Base-by-base conservation (phyloP, 2,329 filamentous ascomycete genomes). In the Sarocladiaceae sp. region DNA sequence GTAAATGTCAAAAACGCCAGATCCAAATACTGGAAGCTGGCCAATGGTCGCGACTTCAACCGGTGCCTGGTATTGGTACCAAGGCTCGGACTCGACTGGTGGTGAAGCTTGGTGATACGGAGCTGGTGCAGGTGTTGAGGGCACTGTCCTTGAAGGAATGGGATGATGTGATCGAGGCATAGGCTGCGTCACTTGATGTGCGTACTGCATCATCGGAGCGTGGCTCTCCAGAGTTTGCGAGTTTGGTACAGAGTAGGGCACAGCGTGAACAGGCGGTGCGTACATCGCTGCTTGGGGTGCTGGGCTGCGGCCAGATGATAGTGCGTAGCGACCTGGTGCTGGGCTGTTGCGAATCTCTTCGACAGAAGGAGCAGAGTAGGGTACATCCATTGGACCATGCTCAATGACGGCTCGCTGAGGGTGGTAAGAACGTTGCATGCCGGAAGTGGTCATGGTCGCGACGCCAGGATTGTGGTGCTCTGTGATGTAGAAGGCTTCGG, bases 391-490 rank as follows among this genome's bases (percentile, higher is more conserved):
- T 2, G 36, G 17, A 2, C 17, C 15, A 7, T 48, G 44, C 10
- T 48, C 44, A 26, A 48, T 17, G 4, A 50, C 15, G 36, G 47
- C 18, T 12, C 29, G 71, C 17, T 44, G 23, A 73, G 65, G 55
- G 78, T 72, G 42, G 63, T 80, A 80, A 53, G 75, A 68, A 6
- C 71, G 64, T n/a, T 73, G 69, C 46, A 80, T 67, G 6, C 71
- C 60, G 56, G 73, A 74, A 11, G 79, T 74, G 64, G 78, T 81
- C 75, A 84, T 78, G 12, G 80, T 84, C 28, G 80, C 81, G 5
- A 86, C 77, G 12, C 77, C 79, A 10, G 82, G 80, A 59, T 84
- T 84, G 62, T 73, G 76, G 57, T 83, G 79, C 53, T 86, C 82
- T 1, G 82, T 77, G 26, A 84, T 73, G 59, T 83, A 86, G 62